Conservation (phyloP, 129 eudicot genomes). For the Flaveria ramosissima region DNA sequence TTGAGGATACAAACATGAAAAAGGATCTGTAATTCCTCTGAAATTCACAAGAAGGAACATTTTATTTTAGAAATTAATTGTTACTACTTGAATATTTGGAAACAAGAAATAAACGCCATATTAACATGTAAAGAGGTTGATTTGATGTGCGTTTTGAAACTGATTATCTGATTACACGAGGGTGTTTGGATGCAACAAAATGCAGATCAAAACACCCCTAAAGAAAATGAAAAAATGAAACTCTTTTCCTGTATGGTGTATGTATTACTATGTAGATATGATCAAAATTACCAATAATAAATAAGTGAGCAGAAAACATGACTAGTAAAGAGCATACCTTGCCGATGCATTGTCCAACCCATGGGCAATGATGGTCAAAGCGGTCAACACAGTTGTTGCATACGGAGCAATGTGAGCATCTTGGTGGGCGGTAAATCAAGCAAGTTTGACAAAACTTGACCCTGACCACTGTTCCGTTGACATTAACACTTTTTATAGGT, state of each 20-base stretch:
- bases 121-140: background rate
- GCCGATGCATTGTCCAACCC: conserved; percentile 86
- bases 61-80: background rate
- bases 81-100: background rate
- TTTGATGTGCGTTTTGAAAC: background rate
- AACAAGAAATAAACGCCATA: background rate
- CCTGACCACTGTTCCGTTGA: conserved; percentile 53
- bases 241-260: background rate
- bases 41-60: conserved; percentile 17
- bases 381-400: conserved; percentile 75
- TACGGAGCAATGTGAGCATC: conserved; percentile 74
- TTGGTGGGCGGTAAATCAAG: conserved; percentile 70
- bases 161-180: background rate
- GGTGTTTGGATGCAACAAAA: background rate
- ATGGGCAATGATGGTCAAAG: conserved; percentile 79
- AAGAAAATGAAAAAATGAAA: background rate
- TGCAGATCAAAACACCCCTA: background rate
- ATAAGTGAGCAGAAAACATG: background rate
- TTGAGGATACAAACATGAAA: conserved; percentile 60
- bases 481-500: conserved; percentile 47
- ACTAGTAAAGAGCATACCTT: conserved; percentile 38
- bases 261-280: background rate
- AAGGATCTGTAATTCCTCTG: conserved; percentile 70
- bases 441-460: conserved; percentile 69
- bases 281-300: background rate